Evolutionary conservation across 176 grass and related monocot species (phyloP), one percentile per base, ranked within the genome.

Genomic region (Cenchrus purpureus): DNA sequence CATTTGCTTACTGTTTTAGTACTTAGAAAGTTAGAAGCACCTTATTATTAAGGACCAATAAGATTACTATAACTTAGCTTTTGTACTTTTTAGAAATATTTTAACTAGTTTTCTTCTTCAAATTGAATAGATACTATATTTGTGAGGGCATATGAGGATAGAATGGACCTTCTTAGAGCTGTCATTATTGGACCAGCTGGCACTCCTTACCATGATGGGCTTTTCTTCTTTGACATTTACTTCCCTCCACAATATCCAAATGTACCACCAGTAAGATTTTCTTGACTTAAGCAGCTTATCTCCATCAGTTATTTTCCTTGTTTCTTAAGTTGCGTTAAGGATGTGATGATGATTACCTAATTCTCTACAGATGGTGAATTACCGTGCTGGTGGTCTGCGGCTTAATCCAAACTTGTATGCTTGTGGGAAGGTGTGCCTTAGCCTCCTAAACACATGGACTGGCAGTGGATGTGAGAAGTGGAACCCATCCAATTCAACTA

Each of bases 351-450:
- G 50, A 58, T 58, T 12, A n/a, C 10, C 65, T 69, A 46, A 55
- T 69, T 79, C 13, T 65, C 28, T 52, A 49, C 93, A 98, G 96
- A 51, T 90, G 79, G 93, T 98, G 66, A 83, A 94, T 86, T 98
- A 97, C 58, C 86, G 84, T 12, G 89, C 95, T 83, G 95, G 95
- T n/a, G 95, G 95, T 49, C 73, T 97, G 80, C 84, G 95, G 62
- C 86, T 97, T 74, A 98, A 98, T 83, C 96, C 96, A 48, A 98
- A 98, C 87, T 79, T 98, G 67, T 98, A 95, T 85, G 87, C 70
- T 65, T 95, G 86, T 77, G 96, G 91, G 45, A 95, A 90, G 73
- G 96, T 95, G 44, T 98, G 96, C 77, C 93, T 98, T 80, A 98
- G 97, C 86, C 93, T 98, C 78, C 87, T 98, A 53, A 92, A 95